A percentile compares a stretch with the other conserved stretches of the same genome.
phyloP scores from a whole-genome alignment of 163 green algal species.

The Volvox carteri region DNA sequence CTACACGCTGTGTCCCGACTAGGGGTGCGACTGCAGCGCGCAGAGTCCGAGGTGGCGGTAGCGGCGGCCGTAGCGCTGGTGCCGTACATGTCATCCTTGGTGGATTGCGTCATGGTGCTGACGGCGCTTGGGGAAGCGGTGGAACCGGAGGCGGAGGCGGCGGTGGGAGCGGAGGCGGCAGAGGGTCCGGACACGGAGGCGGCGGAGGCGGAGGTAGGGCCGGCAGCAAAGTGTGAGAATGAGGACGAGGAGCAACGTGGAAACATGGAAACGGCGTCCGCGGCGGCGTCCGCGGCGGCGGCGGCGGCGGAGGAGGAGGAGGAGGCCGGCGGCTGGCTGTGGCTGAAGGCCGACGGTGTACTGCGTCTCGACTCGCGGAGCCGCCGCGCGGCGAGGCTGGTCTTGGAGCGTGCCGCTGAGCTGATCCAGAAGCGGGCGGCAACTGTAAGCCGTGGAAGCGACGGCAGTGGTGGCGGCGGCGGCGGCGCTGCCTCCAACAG shows the following conservation, averaged over 20 bases:
- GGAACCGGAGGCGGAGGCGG: not conserved
- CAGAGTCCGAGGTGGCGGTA: not conserved
- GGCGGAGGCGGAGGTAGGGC: not conserved
- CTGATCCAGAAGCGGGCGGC: not conserved
- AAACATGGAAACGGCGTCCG: not conserved
- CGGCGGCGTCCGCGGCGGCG: not conserved
- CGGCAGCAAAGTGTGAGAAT: not conserved
- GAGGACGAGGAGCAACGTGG: slow-evolving; percentile 27
- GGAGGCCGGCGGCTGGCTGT: not conserved
- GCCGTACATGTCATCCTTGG: not conserved
- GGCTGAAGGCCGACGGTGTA: not conserved
- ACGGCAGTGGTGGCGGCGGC: not conserved
- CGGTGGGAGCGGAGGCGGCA: not conserved
- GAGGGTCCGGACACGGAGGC: not conserved
- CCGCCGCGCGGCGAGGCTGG: not conserved
- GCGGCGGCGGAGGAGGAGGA: not conserved
- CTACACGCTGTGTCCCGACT: slow-evolving; percentile 22
- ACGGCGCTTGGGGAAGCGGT: slow-evolving; percentile 8
- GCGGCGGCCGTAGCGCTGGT: not conserved
- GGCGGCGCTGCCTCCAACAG: not conserved
- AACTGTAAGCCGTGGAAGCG: not conserved
- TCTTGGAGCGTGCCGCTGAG: slow-evolving; percentile 14
- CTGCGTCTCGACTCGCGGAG: not conserved
- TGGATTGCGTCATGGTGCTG: slow-evolving; percentile 28
- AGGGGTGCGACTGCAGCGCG: not conserved